phyloP scores from a whole-genome alignment of 257 asterid genomes.

The Anisodus tanguticus region DNA sequence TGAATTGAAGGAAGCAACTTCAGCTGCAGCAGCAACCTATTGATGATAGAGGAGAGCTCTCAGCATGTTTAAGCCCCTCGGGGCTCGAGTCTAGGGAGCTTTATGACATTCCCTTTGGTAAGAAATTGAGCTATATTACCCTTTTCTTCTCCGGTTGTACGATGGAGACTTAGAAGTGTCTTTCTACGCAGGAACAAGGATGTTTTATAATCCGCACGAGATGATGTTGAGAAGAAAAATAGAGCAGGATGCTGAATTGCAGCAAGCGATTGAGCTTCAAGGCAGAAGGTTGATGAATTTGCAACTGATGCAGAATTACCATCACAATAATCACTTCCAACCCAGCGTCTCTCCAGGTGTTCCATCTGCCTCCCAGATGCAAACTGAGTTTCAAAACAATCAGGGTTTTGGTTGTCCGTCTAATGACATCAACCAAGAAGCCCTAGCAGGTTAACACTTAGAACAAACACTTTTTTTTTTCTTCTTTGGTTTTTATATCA shows the following conservation, averaged over 20 bases:
- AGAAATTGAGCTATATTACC: conserved; percentile 18
- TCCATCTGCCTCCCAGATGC: conserved; percentile 51
- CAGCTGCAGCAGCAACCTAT: conserved; percentile 54
- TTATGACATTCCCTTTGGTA: conserved; percentile 76
- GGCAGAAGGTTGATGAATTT: conserved; percentile 77
- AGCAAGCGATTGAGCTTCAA: conserved; percentile 79
- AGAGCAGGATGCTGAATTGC: conserved; percentile 79
- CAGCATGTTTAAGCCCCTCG: conserved; percentile 71
- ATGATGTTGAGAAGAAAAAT: conserved; percentile 69
- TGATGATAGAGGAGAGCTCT: conserved; percentile 75
- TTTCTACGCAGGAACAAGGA: conserved; percentile 58
- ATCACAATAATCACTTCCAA: conserved; percentile 48
- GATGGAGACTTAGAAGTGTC: conserved; percentile 9
- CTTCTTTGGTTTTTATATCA: not conserved
- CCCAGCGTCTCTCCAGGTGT: conserved; percentile 49
- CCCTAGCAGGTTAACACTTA: conserved; percentile 55
- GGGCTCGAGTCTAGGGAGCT: conserved; percentile 71
- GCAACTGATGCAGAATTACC: conserved; percentile 68
- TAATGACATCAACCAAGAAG: conserved; percentile 47
- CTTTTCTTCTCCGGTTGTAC: not conserved
- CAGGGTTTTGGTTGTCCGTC: conserved; percentile 46
- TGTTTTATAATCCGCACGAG: conserved; percentile 69
- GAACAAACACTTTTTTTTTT: conserved; percentile 4
- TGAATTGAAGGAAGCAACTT: conserved; percentile 61
- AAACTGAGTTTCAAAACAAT: conserved; percentile 49